Evolutionary conservation across 106 monocot genomes (phyloP), one percentile per base, ranked within the genome.

Genomic region (Allium sativum): DNA sequence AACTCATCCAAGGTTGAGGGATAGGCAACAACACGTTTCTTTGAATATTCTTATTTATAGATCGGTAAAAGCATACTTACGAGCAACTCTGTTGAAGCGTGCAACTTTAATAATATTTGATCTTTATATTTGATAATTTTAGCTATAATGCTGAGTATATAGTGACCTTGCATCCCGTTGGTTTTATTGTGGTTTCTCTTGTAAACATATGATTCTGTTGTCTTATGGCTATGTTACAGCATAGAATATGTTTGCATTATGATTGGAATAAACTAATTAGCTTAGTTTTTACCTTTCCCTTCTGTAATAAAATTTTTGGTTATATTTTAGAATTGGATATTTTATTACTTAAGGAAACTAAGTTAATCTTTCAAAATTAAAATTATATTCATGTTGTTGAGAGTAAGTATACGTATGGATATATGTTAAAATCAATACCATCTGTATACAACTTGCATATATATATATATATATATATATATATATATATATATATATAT

Each of bases 1-100:
- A 93, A 88, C 84, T 77, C 93, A 93, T 65, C 88, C 93, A 61
- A 88, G 93, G 93, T 82, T 93, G 70, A 77, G 88, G 73, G 77
- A 82, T 59, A 67, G 73, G 69, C 77, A 71, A 47, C 69, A 65
- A 18, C 74, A 66, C 55, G 66, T 88, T 20, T 82, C 88, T 55
- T 56, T 88, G 54, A 88, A 93, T 76, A 82, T 93, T 69, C 71
- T 93, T 44, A 73, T 78, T n/a, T 93, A 71, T 59, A 93, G 88
- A 71, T 73, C 85, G 54, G 75, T 93, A 42, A 93, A 93, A 68
- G 72, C 77, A 57, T 93, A 93, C 65, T 65, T 85, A 42, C 81
- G 79, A n/a, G 77, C 88, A 17, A 79, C 82, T 48, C 93, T 84
- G 63, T 82, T 93, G 65, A 93, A 80, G 51, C 93, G 88, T 59